Conservation (phyloP, 164 flowering plant species). For the Malania oleifera region DNA sequence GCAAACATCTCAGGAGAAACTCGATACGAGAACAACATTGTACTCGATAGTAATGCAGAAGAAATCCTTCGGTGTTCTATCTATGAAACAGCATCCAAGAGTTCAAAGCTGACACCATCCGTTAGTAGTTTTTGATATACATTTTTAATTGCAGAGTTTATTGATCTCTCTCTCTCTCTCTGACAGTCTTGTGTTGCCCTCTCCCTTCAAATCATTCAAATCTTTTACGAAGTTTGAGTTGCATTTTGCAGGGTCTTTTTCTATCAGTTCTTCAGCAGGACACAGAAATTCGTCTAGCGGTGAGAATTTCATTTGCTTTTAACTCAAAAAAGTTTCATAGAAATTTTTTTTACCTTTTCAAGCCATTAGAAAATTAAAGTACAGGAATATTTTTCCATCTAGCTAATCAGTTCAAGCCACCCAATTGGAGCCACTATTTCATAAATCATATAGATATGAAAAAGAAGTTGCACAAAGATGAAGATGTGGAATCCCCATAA, state of each 20-base stretch:
- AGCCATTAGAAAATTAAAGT: neutral
- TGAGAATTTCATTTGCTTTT: constrained; percentile 24
- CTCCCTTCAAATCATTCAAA: neutral
- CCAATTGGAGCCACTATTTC: neutral
- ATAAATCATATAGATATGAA: too few species aligned
- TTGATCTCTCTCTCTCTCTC: neutral
- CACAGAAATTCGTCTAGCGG: constrained; percentile 80
- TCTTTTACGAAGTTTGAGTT: constrained; percentile 4
- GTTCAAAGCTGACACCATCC: constrained; percentile 80
- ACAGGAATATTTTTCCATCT: neutral
- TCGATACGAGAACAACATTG: constrained; percentile 31
- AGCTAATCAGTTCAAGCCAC: neutral
- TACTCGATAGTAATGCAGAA: constrained; percentile 56
- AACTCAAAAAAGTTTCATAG: too few species aligned
- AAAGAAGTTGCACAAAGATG: too few species aligned
- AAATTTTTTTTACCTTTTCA: neutral
- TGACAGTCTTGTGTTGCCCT: neutral
- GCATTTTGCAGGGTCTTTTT: constrained; percentile 62
- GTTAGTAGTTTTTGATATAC: constrained; percentile 35
- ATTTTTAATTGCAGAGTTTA: neutral
- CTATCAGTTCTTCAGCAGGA: constrained; percentile 71
- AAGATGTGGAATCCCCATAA: too few species aligned
- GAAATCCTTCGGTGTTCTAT: constrained; percentile 58
- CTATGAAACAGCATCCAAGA: constrained; percentile 61
- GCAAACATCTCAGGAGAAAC: constrained; percentile 72